phyloP scores from a whole-genome alignment of 805 yeast genomes.

The Cyberlindnera xylosilytica region DNA sequence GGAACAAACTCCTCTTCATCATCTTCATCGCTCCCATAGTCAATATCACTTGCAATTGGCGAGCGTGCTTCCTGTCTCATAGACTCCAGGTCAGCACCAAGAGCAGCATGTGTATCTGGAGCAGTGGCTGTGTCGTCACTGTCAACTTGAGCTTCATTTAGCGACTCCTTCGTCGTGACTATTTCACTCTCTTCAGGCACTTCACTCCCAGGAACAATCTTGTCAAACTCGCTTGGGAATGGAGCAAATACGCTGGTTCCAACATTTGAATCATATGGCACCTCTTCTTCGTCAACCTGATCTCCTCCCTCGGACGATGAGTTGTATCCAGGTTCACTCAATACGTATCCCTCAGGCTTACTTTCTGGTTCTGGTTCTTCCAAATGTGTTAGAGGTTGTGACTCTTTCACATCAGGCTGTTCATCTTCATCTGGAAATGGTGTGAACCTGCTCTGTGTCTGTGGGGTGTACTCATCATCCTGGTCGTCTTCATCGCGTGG shows the following conservation, averaged over 20 bases:
- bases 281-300: not conserved
- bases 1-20: not conserved
- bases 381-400: not conserved
- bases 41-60: conserved; percentile 4
- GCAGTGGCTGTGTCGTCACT: not conserved
- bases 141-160: not conserved
- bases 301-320: not conserved
- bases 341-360: not conserved
- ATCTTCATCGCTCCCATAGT: conserved; percentile 4
- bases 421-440: conserved; percentile 4
- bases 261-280: conserved; percentile 12
- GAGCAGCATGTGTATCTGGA: not conserved
- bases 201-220: conserved; percentile 6
- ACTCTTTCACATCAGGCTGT: not conserved
- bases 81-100: not conserved
- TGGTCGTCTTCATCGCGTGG: conserved; percentile 21
- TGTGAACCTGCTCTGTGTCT: conserved; percentile 10
- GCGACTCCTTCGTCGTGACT: no score
- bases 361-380: not conserved
- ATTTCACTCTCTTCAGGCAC: not conserved
- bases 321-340: conserved; percentile 4
- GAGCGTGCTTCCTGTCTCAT: not conserved
- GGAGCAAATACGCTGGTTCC: conserved; percentile 16
- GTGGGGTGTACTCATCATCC: conserved; percentile 20
- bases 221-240: conserved; percentile 14